A percentile compares a stretch with the other conserved stretches of the same genome.
Conservation (phyloP, 1,139 yeast genomes). For the Eremothecium cymbalariae region DNA sequence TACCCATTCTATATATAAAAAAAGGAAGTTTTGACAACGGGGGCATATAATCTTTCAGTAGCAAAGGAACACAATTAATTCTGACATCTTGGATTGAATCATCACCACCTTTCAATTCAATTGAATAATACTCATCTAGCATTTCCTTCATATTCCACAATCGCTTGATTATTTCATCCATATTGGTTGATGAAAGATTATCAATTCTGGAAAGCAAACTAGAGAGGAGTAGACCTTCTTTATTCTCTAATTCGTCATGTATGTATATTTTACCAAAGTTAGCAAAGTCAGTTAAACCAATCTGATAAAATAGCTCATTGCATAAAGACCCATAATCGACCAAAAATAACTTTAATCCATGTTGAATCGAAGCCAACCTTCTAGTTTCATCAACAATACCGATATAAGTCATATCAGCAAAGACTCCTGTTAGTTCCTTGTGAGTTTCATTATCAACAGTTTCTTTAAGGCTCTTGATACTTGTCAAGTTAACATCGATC, state of each 20-base stretch:
- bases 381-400: conserved; percentile 72
- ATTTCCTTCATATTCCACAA: conserved; percentile 56
- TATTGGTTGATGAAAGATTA: conserved; percentile 19
- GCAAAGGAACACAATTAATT: conserved; percentile 54
- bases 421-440: conserved; percentile 52
- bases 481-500: conserved; percentile 43
- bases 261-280: conserved; percentile 65
- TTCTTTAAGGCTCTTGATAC: conserved; percentile 47
- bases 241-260: conserved; percentile 31
- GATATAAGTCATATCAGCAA: conserved; percentile 64
- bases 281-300: conserved; percentile 67
- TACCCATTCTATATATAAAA: conserved; percentile 56
- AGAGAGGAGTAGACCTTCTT: conserved; percentile 15
- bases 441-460: conserved; percentile 44
- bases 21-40: conserved; percentile 54
- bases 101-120: conserved; percentile 36
- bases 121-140: conserved; percentile 71
- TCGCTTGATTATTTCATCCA: conserved; percentile 21
- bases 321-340: conserved; percentile 73
- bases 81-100: conserved; percentile 25
- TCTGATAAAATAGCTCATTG: conserved; percentile 69
- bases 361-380: conserved; percentile 73
- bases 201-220: conserved; percentile 17
- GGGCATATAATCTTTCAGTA: conserved; percentile 58
- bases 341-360: conserved; percentile 65